Percentiles rank a stretch among this genome's conserved stretches.
Conservation (phyloP, 495 filamentous ascomycete genomes). For the Hypoxylon lenormandii region DNA sequence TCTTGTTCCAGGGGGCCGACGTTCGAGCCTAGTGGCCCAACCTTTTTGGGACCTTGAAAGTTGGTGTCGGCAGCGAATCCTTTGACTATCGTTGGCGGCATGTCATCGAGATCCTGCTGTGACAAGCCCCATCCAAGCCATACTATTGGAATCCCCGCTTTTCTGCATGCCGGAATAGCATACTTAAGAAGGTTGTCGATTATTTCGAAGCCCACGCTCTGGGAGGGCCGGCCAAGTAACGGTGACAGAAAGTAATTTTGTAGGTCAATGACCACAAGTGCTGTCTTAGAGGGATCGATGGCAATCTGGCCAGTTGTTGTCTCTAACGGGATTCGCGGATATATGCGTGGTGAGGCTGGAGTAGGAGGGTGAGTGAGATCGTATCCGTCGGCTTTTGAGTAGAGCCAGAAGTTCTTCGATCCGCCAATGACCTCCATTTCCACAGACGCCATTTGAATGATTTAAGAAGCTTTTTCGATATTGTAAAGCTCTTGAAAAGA, state of each 20-base stretch:
- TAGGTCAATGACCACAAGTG: constrained; percentile 66
- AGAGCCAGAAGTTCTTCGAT: constrained; percentile 19
- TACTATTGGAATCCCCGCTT: constrained; percentile 43
- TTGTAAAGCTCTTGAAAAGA: too few species aligned
- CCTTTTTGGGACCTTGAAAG: too few species aligned
- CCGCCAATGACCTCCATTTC: neutral
- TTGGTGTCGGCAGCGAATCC: too few species aligned
- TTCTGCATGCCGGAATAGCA: constrained; percentile 34
- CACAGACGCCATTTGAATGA: too few species aligned
- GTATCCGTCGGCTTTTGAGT: constrained; percentile 2
- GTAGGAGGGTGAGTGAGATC: constrained; percentile 18
- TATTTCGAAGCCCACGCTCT: too few species aligned
- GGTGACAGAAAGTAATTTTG: constrained; percentile 68
- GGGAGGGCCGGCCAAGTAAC: constrained; percentile 64
- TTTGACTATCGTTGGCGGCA: constrained; percentile 49
- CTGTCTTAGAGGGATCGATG: constrained; percentile 58
- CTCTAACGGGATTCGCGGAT: constrained; percentile 8
- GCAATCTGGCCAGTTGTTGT: constrained; percentile 46
- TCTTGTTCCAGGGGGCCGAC: constrained; percentile 48
- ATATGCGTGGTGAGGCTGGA: constrained; percentile 11
- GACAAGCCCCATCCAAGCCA: constrained; percentile 54
- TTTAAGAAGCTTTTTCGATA: too few species aligned
- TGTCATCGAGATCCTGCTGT: constrained; percentile 51
- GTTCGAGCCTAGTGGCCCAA: constrained; percentile 36
- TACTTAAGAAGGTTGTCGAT: constrained; percentile 24